These are phyloP conservation scores for Pontederia paniculata DNA, from an alignment of 176 grass and related monocot genomes.

Conservation along the genomic window DNA sequence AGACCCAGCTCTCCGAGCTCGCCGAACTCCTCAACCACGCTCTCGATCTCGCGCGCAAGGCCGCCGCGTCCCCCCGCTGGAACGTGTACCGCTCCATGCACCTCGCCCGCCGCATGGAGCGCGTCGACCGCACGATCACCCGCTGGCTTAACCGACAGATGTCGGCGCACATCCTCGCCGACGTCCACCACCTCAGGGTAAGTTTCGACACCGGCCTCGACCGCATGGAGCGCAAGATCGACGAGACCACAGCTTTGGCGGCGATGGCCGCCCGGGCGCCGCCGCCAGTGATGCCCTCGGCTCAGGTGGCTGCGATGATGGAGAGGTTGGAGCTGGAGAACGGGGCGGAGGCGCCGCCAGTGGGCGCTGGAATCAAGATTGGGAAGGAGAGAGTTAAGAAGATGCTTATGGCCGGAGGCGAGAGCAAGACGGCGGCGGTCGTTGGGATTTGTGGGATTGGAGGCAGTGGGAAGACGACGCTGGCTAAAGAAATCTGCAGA, in stretches of 20 bases:
- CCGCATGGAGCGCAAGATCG: slow-evolving; percentile 63
- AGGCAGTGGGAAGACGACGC: slow-evolving; percentile 97
- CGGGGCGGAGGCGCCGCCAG: slow-evolving; percentile 15
- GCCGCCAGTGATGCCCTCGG: slow-evolving; percentile 6
- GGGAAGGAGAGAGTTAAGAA: slow-evolving; percentile 78
- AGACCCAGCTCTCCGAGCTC: slow-evolving; percentile 52
- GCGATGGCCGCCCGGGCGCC: slow-evolving; percentile 6
- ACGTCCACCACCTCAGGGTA: slow-evolving; percentile 55
- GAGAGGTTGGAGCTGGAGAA: slow-evolving; percentile 6
- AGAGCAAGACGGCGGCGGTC: slow-evolving; percentile 34
- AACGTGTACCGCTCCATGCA: slow-evolving; percentile 91
- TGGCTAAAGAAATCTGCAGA: slow-evolving; percentile 76
- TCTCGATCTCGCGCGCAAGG: slow-evolving; percentile 70
- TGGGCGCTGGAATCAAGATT: slow-evolving; percentile 41
- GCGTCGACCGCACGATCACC: slow-evolving; percentile 56
- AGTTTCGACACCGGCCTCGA: slow-evolving; percentile 51
- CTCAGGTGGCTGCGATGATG: slow-evolving; percentile 17
- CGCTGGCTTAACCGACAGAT: slow-evolving; percentile 71
- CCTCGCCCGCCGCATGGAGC: slow-evolving; percentile 70
- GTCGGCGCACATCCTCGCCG: slow-evolving; percentile 53
- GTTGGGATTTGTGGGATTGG: slow-evolving; percentile 92
- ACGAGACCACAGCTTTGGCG: slow-evolving; percentile 32
- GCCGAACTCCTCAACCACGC: slow-evolving; percentile 45
- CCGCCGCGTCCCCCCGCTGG: slow-evolving; percentile 56
- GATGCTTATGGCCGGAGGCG: slow-evolving; percentile 57